These are phyloP conservation scores for Herpetospermum pedunculosum DNA, from an alignment of 306 rosid species.

Conservation along the genomic window DNA sequence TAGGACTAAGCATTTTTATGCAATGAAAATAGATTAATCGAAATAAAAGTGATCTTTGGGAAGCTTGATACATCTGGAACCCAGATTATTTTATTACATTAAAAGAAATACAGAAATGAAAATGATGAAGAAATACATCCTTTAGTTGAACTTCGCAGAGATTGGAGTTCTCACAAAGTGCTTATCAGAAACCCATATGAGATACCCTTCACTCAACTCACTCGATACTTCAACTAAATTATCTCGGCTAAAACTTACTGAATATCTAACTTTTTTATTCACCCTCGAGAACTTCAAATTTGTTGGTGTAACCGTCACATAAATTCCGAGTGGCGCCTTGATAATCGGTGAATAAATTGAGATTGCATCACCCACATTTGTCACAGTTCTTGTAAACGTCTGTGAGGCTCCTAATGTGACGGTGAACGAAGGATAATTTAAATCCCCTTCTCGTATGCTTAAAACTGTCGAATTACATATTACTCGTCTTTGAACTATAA, in stretches of 20 bases:
- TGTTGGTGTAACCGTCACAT: slow-evolving; percentile 34
- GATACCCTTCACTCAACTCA: neutral
- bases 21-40: too few species aligned
- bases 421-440: slow-evolving; percentile 5
- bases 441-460: neutral
- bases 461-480: neutral
- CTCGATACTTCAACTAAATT: neutral
- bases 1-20: too few species aligned
- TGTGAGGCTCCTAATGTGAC: neutral
- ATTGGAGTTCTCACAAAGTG: neutral
- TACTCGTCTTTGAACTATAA: neutral
- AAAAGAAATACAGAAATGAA: too few species aligned
- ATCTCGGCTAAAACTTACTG: slow-evolving; percentile 6
- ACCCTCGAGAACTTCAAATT: slow-evolving; percentile 35
- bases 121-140: too few species aligned
- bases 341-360: slow-evolving; percentile 31
- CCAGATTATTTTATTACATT: too few species aligned
- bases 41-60: too few species aligned
- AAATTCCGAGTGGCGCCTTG: slow-evolving; percentile 39
- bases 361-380: slow-evolving; percentile 51
- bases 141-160: neutral
- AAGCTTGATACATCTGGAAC: too few species aligned
- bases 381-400: slow-evolving; percentile 36
- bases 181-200: neutral
- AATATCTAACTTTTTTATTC: slow-evolving; percentile 36